Evolutionary conservation across 2,329 filamentous ascomycete species (phyloP).

Genomic region (Cladorrhinum sp.): DNA sequence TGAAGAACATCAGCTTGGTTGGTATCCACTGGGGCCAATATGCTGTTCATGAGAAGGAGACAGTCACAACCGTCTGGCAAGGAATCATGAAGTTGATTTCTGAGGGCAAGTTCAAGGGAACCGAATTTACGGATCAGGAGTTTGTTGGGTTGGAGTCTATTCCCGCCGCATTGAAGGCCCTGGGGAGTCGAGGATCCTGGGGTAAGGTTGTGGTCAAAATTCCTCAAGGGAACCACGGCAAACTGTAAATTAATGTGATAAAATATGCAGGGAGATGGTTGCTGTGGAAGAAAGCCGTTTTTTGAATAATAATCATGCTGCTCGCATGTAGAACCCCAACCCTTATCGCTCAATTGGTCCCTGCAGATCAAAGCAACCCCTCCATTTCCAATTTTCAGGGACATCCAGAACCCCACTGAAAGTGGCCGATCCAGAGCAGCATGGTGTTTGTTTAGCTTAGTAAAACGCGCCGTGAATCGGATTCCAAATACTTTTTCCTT

Average conservation of each 20-base stretch:
- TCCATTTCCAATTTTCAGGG: slow-evolving; percentile 11
- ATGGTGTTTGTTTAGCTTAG: slow-evolving; percentile 16
- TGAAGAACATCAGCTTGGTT: slow-evolving; percentile 91
- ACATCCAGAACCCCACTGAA: slow-evolving; percentile 14
- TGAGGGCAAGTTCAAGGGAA: slow-evolving; percentile 75
- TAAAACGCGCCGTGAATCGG: slow-evolving; percentile 20
- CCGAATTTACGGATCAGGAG: slow-evolving; percentile 75
- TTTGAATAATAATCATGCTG: background rate
- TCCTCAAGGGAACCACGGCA: slow-evolving; percentile 61
- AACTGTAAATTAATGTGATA: slow-evolving; percentile 41
- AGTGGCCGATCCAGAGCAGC: background rate
- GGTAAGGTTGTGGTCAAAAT: slow-evolving; percentile 93
- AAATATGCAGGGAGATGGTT: background rate
- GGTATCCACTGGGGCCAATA: slow-evolving; percentile 93
- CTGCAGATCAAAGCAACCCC: slow-evolving; percentile 9
- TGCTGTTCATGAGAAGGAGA: slow-evolving; percentile 66
- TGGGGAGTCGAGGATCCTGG: slow-evolving; percentile 84
- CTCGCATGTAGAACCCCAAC: background rate
- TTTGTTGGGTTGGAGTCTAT: slow-evolving; percentile 81
- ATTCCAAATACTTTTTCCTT: slow-evolving; percentile 12
- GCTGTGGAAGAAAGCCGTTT: no score
- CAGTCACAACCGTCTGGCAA: slow-evolving; percentile 71
- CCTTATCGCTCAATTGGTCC: background rate
- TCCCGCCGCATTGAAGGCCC: slow-evolving; percentile 68
- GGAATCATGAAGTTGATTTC: slow-evolving; percentile 76